Evolutionary conservation across 1,284 basidiomycete species (phyloP).

Genomic region (Pseudozyma pruni): DNA sequence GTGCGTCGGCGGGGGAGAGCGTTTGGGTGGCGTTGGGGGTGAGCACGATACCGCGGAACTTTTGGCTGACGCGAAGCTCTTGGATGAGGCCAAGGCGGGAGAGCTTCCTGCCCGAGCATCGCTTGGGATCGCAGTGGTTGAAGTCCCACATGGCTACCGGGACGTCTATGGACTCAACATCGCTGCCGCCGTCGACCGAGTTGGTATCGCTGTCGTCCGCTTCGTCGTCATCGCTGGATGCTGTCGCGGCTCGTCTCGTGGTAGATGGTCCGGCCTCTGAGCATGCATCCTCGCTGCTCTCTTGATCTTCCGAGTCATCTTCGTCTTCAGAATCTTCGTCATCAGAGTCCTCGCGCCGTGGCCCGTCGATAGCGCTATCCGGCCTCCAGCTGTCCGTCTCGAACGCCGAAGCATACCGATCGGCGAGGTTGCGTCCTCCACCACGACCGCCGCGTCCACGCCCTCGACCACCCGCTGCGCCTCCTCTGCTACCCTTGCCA

Average conservation of each 20-base stretch:
- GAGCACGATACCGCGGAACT: slow-evolving; percentile 90
- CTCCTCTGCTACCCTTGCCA: slow-evolving; percentile 34
- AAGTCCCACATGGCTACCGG: slow-evolving; percentile 75
- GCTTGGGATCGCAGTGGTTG: slow-evolving; percentile 92
- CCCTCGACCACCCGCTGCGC: slow-evolving; percentile 26
- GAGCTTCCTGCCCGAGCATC: slow-evolving; percentile 95
- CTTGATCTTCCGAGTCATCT: slow-evolving; percentile 7
- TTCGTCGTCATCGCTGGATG: slow-evolving; percentile 12
- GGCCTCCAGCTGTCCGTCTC: slow-evolving; percentile 46
- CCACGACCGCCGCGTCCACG: slow-evolving; percentile 35
- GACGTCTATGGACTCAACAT: slow-evolving; percentile 43
- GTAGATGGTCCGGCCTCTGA: slow-evolving; percentile 18
- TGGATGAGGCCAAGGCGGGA: slow-evolving; percentile 84
- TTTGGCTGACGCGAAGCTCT: slow-evolving; percentile 83
- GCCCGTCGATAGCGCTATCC: slow-evolving; percentile 50
- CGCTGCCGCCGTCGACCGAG: slow-evolving; percentile 42
- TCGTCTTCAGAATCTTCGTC: slow-evolving; percentile 1
- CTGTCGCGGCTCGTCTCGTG: slow-evolving; percentile 6
- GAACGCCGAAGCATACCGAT: slow-evolving; percentile 37
- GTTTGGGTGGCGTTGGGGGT: slow-evolving; percentile 89
- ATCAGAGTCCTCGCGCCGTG: not conserved
- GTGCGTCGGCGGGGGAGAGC: slow-evolving; percentile 84
- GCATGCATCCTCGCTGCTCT: slow-evolving; percentile 14
- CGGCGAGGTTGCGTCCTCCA: slow-evolving; percentile 32
- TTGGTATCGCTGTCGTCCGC: slow-evolving; percentile 29